Evolutionary conservation across 2,329 filamentous ascomycete genomes (phyloP), one percentile per base, ranked within the genome.

Genomic region (Colletotrichum coccodes): DNA sequence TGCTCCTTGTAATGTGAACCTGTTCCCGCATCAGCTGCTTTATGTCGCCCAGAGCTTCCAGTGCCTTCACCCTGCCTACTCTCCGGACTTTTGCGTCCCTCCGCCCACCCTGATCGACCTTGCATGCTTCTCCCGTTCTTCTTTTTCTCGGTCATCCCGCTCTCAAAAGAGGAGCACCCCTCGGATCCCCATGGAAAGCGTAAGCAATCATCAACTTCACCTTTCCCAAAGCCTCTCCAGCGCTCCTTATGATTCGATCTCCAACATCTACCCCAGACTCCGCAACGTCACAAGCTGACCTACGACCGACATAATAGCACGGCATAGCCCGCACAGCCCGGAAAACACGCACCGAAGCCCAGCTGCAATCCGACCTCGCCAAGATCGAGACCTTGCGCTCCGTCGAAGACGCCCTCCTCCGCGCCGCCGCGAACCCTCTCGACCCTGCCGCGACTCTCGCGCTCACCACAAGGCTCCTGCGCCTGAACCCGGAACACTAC

Each of bases 401-500:
- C 12, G 84, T 97, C 49, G 93, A 95, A 71, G 83, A 66, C 67
- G 26, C 56, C 23, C 56, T 59, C 16, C 46, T 32, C 32, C 56
- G 66, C 23, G 57, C 59, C 61, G 57, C 64, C 71, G 68, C 56
- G 49, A 72, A 53, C 54, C 76, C 67, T 72, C 66, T 47, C 77
- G 85, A 84, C 47, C 73, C 82, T 63, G 84, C 82, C 64, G 84
- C 89, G 64, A 87, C 90, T 46, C 88, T 95, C 74, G 82, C 87
- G 71, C 86, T 92, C 62, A 92, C 91, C 38, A 90, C 91, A n/a
- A 90, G 89, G 73, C 87, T 96, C 50, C 86, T 95, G 61, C 87
- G 86, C 53, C 87, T 91, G 75, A 97, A 97, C 79, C 94, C 94
- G 30, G 94, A 97, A 80, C 95, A 95, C 84, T 96, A 96, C 82